Evolutionary conservation across 345 rosid species (phyloP).

Genomic region (Melastoma malabathricum): DNA sequence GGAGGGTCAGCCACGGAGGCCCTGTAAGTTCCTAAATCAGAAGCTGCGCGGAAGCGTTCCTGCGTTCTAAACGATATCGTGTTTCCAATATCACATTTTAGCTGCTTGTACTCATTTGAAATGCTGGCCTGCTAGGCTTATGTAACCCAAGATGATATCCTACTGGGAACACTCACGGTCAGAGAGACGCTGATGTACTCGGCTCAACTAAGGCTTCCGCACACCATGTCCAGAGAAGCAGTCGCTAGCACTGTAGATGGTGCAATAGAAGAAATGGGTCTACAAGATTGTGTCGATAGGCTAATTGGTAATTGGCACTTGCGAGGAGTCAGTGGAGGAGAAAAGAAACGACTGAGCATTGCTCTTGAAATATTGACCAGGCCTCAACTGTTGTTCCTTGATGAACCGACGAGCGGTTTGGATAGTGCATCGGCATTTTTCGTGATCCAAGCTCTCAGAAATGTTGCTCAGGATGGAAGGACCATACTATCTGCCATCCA

Average conservation of each 20-base stretch:
- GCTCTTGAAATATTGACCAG: slow-evolving; percentile 53
- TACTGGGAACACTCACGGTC: slow-evolving; percentile 55
- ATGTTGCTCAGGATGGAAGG: slow-evolving; percentile 41
- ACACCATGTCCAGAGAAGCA: slow-evolving; percentile 25
- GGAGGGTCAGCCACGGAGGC: slow-evolving; percentile 35
- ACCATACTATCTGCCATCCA: slow-evolving; percentile 50
- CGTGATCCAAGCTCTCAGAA: slow-evolving; percentile 36
- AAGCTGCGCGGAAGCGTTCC: not conserved
- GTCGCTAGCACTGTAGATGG: slow-evolving; percentile 27
- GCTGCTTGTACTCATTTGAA: too few relatives aligned
- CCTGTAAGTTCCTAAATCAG: slow-evolving; percentile 33
- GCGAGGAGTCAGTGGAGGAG: slow-evolving; percentile 69
- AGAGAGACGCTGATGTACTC: slow-evolving; percentile 56
- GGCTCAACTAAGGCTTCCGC: slow-evolving; percentile 51
- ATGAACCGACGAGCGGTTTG: slow-evolving; percentile 64
- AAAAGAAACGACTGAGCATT: slow-evolving; percentile 53
- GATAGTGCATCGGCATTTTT: slow-evolving; percentile 72
- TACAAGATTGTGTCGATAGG: slow-evolving; percentile 44
- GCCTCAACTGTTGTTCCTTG: slow-evolving; percentile 48
- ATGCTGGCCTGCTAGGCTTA: slow-evolving; percentile 41
- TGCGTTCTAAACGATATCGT: too few relatives aligned
- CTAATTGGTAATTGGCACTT: slow-evolving; percentile 61
- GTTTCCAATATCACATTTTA: too few relatives aligned
- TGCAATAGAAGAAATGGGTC: slow-evolving; percentile 45
- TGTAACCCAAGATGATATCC: slow-evolving; percentile 57